Evolutionary conservation across 2,329 filamentous ascomycete genomes (phyloP), one percentile per base, ranked within the genome.

Genomic region (Penicillium olsonii): DNA sequence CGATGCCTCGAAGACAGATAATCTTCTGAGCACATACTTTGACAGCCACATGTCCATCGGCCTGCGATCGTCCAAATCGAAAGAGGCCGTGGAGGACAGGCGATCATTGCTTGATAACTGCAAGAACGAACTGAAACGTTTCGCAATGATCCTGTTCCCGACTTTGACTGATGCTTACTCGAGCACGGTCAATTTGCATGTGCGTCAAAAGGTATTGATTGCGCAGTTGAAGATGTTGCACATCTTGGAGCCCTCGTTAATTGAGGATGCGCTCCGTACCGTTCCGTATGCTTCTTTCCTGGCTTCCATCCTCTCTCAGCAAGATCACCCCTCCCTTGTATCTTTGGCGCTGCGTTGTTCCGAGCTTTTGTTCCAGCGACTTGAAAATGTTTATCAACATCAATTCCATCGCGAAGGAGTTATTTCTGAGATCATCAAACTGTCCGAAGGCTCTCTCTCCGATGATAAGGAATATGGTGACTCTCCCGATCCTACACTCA

Each of bases 161-260:
- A 99, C 94, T 2, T 76, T 99, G 54, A 97, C 94, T 24, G 92
- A 99, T 68, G 92, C 92, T 0, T 99, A 95, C 66, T 96, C 94
- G 10, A 97, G 94, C 70, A 99, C 94, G 0, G 92, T 99, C 56
- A 99, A 99, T 65, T 75, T 97, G 14, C 90, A 84, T 48, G 94
- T 99, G 34, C 87, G 95, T 18, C 90, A 97, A 67, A 96, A 96
- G 72, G 94, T 99, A 2, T 79, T 99, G 27, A 90, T 85, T 17
- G 94, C 92, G n/a, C 94, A 99, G 65, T 76, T 97, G 37, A 97
- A 97, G 75, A 97, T 99, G 90, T 81, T 99, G 9, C 96, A 91
- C 11, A 96, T 96, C 57, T 75, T 99, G n/a, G 90, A 96, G 60
- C 85, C 84, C 37, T 79, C 82, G 31, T 90, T 99, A 42, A 81